Conservation (phyloP, 805 yeast species). For the Lipomyces starkeyi region DNA sequence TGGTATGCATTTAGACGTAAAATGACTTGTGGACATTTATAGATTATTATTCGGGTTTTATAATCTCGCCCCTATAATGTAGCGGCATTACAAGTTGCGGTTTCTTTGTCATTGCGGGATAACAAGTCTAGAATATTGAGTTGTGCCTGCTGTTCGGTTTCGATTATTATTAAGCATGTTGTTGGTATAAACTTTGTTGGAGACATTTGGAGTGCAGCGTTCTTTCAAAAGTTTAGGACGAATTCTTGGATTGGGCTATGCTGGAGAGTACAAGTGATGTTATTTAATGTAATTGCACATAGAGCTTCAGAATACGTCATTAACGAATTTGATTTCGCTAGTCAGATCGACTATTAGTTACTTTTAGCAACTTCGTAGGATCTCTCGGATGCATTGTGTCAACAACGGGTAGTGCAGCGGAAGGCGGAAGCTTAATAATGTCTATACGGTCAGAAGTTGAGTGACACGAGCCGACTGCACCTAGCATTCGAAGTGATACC, state of each 20-base stretch:
- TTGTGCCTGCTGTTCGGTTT: neutral
- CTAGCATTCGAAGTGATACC: too few relatives aligned
- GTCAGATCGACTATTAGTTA: too few relatives aligned
- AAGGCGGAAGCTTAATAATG: too few relatives aligned
- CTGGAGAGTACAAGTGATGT: neutral
- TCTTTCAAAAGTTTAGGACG: neutral
- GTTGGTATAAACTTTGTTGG: neutral
- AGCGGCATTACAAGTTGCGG: neutral
- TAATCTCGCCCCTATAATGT: neutral
- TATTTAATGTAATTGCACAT: too few relatives aligned
- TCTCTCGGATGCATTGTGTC: too few relatives aligned
- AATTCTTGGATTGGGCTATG: neutral
- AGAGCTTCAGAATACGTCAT: too few relatives aligned
- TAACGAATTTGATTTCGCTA: too few relatives aligned
- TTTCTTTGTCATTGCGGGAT: neutral
- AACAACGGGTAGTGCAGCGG: too few relatives aligned
- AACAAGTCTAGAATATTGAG: neutral
- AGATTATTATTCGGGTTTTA: neutral
- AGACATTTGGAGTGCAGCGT: neutral
- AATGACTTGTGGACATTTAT: neutral
- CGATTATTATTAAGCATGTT: neutral
- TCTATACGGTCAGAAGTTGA: too few relatives aligned
- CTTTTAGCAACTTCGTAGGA: too few relatives aligned
- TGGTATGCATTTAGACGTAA: neutral
- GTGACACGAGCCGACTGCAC: too few relatives aligned